Base-by-base conservation (phyloP, 2,329 filamentous ascomycete species). In the Clonostachys chloroleuca region DNA sequence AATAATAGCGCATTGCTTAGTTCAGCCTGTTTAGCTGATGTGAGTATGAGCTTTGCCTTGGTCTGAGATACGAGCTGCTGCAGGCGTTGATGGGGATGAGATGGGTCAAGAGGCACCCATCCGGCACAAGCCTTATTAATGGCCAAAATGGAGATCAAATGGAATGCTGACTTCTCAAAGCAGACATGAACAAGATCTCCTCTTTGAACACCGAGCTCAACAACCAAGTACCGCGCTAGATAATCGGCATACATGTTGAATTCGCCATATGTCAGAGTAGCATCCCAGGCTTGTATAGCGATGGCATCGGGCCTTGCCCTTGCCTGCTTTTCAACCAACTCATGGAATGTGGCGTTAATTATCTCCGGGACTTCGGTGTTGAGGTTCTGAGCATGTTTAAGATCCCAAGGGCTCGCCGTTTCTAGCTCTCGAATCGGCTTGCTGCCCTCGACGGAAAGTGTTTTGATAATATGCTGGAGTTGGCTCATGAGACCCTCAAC, bases 141-240 rank as follows among this genome's bases (percentile, higher is more conserved):
- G 4, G 40, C 53, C 10, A 54, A 9, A 5, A 51, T 45, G 7
- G 52, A 40, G 6, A 55, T 46, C 6, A 47, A n/a, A 5, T 18
- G 17, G 45, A 49, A 53, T 5, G 36, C 41, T 5, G 49, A 51
- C 34, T 53, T 53, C 33, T 49, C 51, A 24, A 51, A 54, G 49
- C 48, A 53, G 18, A 53, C 30, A 9, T 36, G 47, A 7, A 54
- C 44, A 5, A 46, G 12, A 12, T 44, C 36, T 13, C 35, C 35
- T 6, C 6, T n/a, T 24, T 41, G 17, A 6, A 48, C 42, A 20
- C 42, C 35, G 16, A 35, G 18, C 8, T 13, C 12, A 10, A 14
- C 10, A 10, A 48, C 10, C 30, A 46, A n/a, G 24, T 45, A 20
- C n/a, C 24, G n/a, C 6, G 47, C 35, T 4, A 48, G 42, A 2